Evolutionary conservation across 129 eudicot species (phyloP), one percentile per base, ranked within the genome.

Genomic region (Artemisia annua): DNA sequence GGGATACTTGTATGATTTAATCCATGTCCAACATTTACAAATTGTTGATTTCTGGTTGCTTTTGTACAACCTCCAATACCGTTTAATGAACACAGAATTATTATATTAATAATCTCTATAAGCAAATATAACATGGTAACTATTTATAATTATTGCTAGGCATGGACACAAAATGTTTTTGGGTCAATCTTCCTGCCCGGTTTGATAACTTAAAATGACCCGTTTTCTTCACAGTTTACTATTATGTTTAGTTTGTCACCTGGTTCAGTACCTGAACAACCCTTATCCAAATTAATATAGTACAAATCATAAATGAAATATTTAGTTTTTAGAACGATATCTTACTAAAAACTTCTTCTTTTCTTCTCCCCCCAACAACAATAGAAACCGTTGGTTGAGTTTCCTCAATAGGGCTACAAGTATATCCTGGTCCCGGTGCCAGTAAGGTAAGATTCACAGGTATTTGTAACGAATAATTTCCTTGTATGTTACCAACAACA

Each of bases 301-400:
- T 30, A 30, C 2, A 30, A 30, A 19, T 30, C 39, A 3, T 73
- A 48, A 48, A 48, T 11, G 12, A 14, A 74, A 26, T 5, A 16
- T n/a, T n/a, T 19, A 8, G 16, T 12, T 57, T 43, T 24, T 12
- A 24, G 61, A 56, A 56, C 16, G 20, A 56, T 7, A 48, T 30
- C 87, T 89, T 82, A 89, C 96, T 87, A 61, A 82, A 80, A 63
- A 87, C 96, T 81, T 87, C 88, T 78, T 86, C 96, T 78, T 85
- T 63, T 73, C 96, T 81, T 64, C 58, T 62, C 51, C 90, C 92
- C 11, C 84, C 92, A 66, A 59, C 53, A 48, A 80, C 86, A 14
- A 80, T 62, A 17, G 87, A 83, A 75, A 82, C 83, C 8, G 92
- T 80, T 44, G 92, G 96, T 66, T 55, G 49, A n/a, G 84, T 50